Evolutionary conservation across 2,329 filamentous ascomycete species (phyloP).

Genomic region (Apiospora aurea): DNA sequence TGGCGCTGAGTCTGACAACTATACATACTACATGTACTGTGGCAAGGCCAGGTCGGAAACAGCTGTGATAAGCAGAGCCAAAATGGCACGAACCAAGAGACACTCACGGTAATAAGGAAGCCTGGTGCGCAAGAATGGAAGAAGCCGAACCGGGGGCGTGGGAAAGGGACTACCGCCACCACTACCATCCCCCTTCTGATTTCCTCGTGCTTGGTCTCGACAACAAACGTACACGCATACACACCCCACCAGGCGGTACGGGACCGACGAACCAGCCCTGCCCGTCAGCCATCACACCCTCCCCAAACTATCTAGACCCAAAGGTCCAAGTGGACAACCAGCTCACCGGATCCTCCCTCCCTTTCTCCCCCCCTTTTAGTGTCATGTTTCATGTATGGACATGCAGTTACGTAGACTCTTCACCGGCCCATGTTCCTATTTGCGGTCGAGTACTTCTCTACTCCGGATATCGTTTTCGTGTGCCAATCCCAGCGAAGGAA

Average conservation of each 20-base stretch:
- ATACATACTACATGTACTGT: background rate
- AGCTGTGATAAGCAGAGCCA: background rate
- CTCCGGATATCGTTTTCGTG: background rate
- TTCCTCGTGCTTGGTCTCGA: background rate
- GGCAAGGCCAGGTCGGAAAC: background rate
- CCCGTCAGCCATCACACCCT: background rate
- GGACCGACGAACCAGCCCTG: conserved; percentile 1
- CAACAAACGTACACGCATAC: background rate
- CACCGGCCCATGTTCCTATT: background rate
- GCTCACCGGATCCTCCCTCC: conserved; percentile 3
- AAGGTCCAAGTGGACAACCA: conserved; percentile 5
- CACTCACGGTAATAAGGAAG: background rate
- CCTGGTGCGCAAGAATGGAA: background rate
- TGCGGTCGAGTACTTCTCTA: background rate
- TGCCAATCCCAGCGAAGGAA: background rate
- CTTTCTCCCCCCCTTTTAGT: background rate
- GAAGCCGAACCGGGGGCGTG: background rate
- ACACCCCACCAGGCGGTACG: background rate
- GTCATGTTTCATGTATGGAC: background rate
- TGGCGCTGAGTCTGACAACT: background rate
- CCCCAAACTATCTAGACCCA: background rate
- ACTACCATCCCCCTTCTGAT: background rate
- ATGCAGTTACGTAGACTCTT: background rate
- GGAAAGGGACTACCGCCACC: background rate
- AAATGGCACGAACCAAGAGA: background rate